These are phyloP conservation scores for Stylosanthes scabra DNA, from an alignment of 331 rosid genomes.

Conservation along the genomic window DNA sequence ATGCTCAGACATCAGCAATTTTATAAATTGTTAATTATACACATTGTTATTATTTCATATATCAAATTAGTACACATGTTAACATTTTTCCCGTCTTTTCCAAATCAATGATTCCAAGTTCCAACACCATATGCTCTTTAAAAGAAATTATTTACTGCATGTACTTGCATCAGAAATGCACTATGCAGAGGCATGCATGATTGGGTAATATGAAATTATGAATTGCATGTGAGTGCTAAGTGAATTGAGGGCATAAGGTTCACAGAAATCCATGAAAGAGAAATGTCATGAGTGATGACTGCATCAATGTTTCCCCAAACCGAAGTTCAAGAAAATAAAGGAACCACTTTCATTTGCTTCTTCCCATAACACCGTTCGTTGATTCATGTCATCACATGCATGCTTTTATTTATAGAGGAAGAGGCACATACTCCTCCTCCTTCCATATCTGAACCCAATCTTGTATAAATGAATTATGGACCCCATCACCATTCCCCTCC, in stretches of 20 bases:
- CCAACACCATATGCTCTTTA: not conserved
- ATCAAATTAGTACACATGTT: too few species aligned
- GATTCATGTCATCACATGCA: not conserved
- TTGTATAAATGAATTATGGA: not conserved
- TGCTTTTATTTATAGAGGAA: not conserved
- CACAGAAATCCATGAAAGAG: conserved; percentile 32
- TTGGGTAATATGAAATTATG: not conserved
- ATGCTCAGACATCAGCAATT: too few species aligned
- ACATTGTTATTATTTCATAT: too few species aligned
- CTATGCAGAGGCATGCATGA: too few species aligned
- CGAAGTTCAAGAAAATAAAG: conserved; percentile 32
- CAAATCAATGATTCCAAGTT: not conserved
- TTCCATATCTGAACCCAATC: not conserved
- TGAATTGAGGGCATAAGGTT: conserved; percentile 6
- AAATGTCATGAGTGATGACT: not conserved
- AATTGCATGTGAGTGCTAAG: not conserved
- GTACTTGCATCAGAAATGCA: too few species aligned
- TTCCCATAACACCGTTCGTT: conserved; percentile 20
- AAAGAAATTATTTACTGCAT: not conserved
- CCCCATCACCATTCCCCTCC: conserved; percentile 23
- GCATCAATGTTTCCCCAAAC: not conserved
- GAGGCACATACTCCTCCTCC: conserved; percentile 7
- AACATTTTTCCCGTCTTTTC: not conserved
- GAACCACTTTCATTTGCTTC: conserved; percentile 26
- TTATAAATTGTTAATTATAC: too few species aligned